Conservation (phyloP, 2,329 filamentous ascomycete species). For the Alternaria rosae region DNA sequence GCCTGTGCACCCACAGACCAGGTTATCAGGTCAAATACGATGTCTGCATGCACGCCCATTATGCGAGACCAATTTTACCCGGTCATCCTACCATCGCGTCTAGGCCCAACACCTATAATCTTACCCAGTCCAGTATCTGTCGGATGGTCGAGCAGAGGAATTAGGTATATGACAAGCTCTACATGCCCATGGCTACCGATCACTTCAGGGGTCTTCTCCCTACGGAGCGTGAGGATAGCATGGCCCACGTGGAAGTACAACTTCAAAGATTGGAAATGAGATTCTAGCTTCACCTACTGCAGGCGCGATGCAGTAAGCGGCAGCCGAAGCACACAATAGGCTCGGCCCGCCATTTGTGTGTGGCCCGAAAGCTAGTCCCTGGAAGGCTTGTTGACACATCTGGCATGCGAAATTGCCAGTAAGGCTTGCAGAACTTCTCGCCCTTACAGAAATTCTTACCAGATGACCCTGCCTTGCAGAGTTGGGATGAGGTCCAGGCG, state of each 20-base stretch:
- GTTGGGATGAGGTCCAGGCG: neutral
- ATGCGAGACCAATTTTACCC: conserved; percentile 8
- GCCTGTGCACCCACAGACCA: neutral
- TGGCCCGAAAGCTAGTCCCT: neutral
- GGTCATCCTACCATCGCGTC: neutral
- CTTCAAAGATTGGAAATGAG: neutral
- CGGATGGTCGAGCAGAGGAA: neutral
- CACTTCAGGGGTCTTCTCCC: neutral
- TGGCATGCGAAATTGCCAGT: neutral
- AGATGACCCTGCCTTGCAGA: neutral
- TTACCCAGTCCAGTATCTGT: neutral
- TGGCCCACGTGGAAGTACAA: neutral
- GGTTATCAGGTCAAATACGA: neutral
- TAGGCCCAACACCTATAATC: neutral
- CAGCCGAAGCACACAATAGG: neutral
- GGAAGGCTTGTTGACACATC: neutral
- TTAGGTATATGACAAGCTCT: neutral
- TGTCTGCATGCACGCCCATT: neutral
- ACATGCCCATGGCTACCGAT: neutral
- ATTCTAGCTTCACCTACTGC: neutral
- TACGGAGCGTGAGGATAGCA: neutral
- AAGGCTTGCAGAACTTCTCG: neutral
- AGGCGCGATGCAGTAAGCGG: neutral
- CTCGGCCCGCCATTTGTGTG: neutral
- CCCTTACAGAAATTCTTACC: neutral